Evolutionary conservation across 139 green algal species (phyloP).

Genomic region (Micromonas commoda): DNA sequence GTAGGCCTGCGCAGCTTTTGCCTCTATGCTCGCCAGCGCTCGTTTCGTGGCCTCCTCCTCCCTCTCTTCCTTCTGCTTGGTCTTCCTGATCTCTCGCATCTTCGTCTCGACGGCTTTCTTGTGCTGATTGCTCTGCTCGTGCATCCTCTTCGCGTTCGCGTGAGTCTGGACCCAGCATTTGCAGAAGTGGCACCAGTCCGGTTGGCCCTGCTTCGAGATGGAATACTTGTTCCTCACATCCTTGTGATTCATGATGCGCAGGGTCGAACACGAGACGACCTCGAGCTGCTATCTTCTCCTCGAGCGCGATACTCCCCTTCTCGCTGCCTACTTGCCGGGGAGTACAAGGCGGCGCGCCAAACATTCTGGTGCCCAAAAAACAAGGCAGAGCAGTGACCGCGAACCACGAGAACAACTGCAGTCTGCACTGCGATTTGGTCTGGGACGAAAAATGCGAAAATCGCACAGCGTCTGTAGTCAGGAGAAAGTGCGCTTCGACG

Average conservation of each 20-base stretch:
- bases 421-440: too few relatives aligned
- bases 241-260: background rate
- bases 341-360: too few relatives aligned
- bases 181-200: slow-evolving; percentile 23
- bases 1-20: background rate
- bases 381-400: too few relatives aligned
- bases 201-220: background rate
- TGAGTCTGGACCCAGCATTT: slow-evolving; percentile 12
- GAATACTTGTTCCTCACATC: background rate
- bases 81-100: slow-evolving; percentile 9
- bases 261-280: too few relatives aligned
- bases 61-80: background rate
- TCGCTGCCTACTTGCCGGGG: too few relatives aligned
- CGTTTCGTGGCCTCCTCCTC: slow-evolving; percentile 11
- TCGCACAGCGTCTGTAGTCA: too few relatives aligned
- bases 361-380: too few relatives aligned
- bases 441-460: too few relatives aligned
- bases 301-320: too few relatives aligned
- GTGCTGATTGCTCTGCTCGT: slow-evolving; percentile 15
- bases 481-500: too few relatives aligned
- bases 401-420: too few relatives aligned
- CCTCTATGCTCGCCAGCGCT: background rate
- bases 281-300: too few relatives aligned
- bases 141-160: slow-evolving; percentile 9
- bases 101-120: slow-evolving; percentile 9